Percentiles rank a stretch among this genome's conserved stretches.
Conservation (phyloP, 164 flowering plant genomes). For the Buxus sempervirens region DNA sequence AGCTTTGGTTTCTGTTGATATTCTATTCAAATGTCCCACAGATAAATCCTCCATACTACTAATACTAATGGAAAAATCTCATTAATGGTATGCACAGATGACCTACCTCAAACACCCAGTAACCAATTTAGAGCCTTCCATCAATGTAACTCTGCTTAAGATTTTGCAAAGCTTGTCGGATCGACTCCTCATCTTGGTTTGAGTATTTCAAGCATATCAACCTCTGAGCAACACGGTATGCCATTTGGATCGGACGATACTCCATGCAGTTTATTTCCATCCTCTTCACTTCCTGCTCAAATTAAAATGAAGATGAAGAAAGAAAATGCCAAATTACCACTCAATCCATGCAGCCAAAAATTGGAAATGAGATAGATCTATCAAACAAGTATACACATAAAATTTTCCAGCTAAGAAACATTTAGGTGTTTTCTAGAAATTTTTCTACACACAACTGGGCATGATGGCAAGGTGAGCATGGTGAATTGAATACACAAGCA, state of each 20-base stretch:
- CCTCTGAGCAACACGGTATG: conserved; percentile 67
- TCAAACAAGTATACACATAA: not conserved
- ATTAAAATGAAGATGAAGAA: conserved; percentile 1
- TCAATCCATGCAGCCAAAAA: not conserved
- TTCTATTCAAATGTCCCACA: no score
- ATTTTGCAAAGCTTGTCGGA: conserved; percentile 71
- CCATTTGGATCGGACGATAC: conserved; percentile 49
- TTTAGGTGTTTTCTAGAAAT: no score
- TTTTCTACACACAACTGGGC: no score
- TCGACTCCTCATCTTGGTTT: conserved; percentile 67
- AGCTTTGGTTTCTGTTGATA: no score
- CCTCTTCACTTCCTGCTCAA: conserved; percentile 55
- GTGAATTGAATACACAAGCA: no score
- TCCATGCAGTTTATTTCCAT: conserved; percentile 65
- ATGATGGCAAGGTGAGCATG: no score
- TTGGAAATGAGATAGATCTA: not conserved
- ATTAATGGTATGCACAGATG: no score
- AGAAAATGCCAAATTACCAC: not conserved
- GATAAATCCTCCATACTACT: no score
- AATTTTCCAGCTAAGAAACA: no score
- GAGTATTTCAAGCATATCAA: conserved; percentile 82
- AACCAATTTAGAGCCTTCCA: conserved; percentile 35
- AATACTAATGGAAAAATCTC: no score
- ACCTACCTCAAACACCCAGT: no score
- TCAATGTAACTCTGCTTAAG: conserved; percentile 65